A percentile compares a stretch with the other conserved stretches of the same genome.
These are phyloP conservation scores for Monilinia fructigena DNA, from an alignment of 2,329 filamentous ascomycete genomes.

Conservation along the genomic window DNA sequence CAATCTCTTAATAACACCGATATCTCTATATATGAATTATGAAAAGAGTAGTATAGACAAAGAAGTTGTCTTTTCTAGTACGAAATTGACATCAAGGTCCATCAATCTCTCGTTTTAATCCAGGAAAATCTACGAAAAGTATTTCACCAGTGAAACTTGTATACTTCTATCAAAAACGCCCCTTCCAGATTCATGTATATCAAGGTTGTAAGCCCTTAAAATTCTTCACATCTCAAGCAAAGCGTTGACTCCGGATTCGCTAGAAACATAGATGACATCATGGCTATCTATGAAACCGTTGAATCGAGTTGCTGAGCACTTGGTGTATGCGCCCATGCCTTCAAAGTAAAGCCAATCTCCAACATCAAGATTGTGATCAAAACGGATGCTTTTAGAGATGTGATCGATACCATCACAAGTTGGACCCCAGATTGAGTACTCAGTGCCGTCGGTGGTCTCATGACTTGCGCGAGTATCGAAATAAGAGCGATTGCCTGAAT, in stretches of 20 bases:
- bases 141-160: not conserved
- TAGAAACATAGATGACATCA: constrained; percentile 91
- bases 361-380: constrained; percentile 76
- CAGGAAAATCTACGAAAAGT: constrained; percentile 10
- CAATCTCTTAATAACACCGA: not conserved
- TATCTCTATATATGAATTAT: not conserved
- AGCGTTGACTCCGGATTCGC: constrained; percentile 81
- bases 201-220: not conserved
- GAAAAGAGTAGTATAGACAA: not conserved
- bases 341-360: constrained; percentile 99
- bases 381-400: constrained; percentile 77
- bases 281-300: constrained; percentile 94
- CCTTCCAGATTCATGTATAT: not conserved
- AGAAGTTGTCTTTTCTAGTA: not conserved
- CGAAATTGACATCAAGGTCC: too few species aligned
- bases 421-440: constrained; percentile 97
- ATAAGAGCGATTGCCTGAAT: constrained; percentile 55
- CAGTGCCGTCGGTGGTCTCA: constrained; percentile 54
- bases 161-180: not conserved
- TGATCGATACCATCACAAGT: constrained; percentile 98
- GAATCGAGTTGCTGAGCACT: constrained; percentile 96
- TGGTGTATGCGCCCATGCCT: constrained; percentile 98
- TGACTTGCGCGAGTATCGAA: constrained; percentile 56
- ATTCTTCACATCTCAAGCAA: constrained; percentile 50
- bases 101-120: not conserved